A percentile compares a stretch with the other conserved stretches of the same genome.
Evolutionary conservation across 2,329 filamentous ascomycete species (phyloP).

Genomic region (Cryphonectria japonica): DNA sequence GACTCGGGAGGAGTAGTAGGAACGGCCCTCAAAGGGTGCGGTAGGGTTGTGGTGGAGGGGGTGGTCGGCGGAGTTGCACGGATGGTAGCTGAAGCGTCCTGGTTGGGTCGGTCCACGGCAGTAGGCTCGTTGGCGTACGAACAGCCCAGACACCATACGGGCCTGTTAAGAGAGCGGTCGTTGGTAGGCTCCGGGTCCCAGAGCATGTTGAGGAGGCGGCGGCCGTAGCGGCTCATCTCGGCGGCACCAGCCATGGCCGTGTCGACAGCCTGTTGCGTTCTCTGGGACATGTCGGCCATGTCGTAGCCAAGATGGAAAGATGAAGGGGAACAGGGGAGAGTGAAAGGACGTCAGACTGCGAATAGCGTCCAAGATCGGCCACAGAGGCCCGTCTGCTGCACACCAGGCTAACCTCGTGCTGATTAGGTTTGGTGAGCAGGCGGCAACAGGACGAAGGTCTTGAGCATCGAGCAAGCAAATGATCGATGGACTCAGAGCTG

Average conservation of each 20-base stretch:
- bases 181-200: conserved; percentile 91
- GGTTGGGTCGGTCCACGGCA: not conserved
- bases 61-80: conserved; percentile 30
- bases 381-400: not conserved
- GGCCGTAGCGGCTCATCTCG: conserved; percentile 70
- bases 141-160: conserved; percentile 81
- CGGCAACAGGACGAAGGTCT: not conserved
- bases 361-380: not conserved
- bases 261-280: conserved; percentile 39
- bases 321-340: not conserved
- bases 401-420: not conserved
- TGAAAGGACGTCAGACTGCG: not conserved
- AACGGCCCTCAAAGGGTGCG: conserved; percentile 30
- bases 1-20: conserved; percentile 54
- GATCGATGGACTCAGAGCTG: too few relatives aligned
- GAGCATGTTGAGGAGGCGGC: conserved; percentile 85
- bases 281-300: conserved; percentile 28
- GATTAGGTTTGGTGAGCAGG: not conserved
- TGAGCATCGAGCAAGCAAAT: not conserved
- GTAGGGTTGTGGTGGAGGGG: conserved; percentile 19
- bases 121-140: conserved; percentile 51
- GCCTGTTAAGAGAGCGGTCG: conserved; percentile 65
- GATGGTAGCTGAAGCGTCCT: conserved; percentile 29
- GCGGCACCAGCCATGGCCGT: conserved; percentile 44
- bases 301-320: not conserved